These are phyloP conservation scores for Acer saccharum DNA, from an alignment of 345 rosid genomes.

Conservation along the genomic window DNA sequence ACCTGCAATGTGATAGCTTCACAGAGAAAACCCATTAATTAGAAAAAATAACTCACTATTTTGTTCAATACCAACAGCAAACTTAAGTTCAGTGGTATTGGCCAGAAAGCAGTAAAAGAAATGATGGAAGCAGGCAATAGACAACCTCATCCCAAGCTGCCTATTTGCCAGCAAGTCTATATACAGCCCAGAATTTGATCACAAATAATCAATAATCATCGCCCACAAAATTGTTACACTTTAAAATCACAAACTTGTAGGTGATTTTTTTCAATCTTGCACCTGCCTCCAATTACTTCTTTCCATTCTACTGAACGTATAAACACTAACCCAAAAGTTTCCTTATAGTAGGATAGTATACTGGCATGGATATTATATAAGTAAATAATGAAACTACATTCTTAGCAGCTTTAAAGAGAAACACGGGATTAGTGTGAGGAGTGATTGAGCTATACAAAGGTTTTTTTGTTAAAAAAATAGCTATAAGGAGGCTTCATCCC, in stretches of 20 bases:
- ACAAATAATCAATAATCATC: not conserved
- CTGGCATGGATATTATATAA: not conserved
- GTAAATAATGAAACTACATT: not conserved
- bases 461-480: too few species aligned
- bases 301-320: not conserved
- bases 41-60: conserved; percentile 2
- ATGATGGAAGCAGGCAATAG: not conserved
- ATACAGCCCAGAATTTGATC: not conserved
- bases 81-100: not conserved
- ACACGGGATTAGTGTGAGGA: not conserved
- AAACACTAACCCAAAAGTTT: not conserved
- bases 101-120: conserved; percentile 5
- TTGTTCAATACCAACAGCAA: conserved; percentile 4
- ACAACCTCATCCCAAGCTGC: not conserved
- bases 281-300: not conserved
- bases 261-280: not conserved
- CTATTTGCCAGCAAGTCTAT: not conserved
- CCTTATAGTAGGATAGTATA: not conserved
- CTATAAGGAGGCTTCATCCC: not conserved
- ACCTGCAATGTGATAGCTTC: conserved; percentile 92
- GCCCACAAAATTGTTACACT: not conserved
- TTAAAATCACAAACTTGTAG: not conserved
- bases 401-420: not conserved
- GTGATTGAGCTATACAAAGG: not conserved
- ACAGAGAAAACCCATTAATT: conserved; percentile 24